Evolutionary conservation across 1,284 basidiomycete species (phyloP), one percentile per base, ranked within the genome.

Genomic region (Takashimella tepidaria): DNA sequence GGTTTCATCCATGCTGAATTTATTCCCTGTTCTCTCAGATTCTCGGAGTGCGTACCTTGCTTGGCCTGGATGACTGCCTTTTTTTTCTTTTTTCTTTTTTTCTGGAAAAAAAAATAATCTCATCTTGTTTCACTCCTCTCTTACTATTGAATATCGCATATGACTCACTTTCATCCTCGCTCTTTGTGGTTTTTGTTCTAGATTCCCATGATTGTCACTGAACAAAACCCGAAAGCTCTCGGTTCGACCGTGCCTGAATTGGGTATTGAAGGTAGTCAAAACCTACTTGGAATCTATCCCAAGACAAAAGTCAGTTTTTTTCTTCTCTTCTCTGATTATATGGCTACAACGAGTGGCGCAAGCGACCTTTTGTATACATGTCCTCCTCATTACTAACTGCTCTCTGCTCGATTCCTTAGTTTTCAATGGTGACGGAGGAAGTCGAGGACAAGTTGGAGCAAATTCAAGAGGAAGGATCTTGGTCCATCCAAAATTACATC

Each of bases 201-300:
- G 52, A 81, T 88, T 45, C 84, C 85, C 42, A 84, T 92, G 12
- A 73, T 92, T 22, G 83, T 80, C 13, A 92, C 90, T 0, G 90
- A 92, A 60, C 91, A 95, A 74, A 89, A 90, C 67, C 81, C 87
- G 1, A 83, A 78, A 89, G 89, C 82, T 0, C 81, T 93, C 27
- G 90, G 90, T 0, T 74, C 78, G 11, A 88, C 84, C 3, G 83
- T 84, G 45, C 79, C 83, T 1, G 84, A 83, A 27, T 79, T 92
- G 46, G 80, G 85, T 57, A 5, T 56, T 56, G 1, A 2, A 42
- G 24, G 44, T 57, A 37, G 31, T 25, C 64, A 89, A 23, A 56
- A 55, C 42, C 78, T 82, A 49, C 75, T 85, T 8, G 84, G 81
- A 20, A 80, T 81, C 12, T 78, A 82, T 62, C 80, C 84, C 62